Evolutionary conservation across 2,329 filamentous ascomycete species (phyloP).

Genomic region (Bipolaris gigantea): DNA sequence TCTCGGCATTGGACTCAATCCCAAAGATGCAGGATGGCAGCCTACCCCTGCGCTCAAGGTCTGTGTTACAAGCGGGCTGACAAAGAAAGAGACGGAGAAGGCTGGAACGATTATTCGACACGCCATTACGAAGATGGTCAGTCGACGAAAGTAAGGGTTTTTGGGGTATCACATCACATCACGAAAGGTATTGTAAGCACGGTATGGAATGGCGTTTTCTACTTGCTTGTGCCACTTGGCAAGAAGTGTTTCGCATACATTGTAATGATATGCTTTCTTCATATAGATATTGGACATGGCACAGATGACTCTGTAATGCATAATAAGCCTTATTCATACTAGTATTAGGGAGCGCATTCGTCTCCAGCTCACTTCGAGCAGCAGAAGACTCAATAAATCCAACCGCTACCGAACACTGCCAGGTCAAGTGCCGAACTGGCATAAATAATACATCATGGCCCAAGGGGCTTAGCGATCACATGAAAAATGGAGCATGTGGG

Average conservation of each 20-base stretch:
- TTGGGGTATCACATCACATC: background rate
- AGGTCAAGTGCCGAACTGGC: background rate
- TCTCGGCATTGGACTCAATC: constrained; percentile 57
- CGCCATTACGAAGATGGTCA: constrained; percentile 90
- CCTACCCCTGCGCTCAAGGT: constrained; percentile 85
- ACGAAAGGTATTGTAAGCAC: background rate
- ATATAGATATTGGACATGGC: background rate
- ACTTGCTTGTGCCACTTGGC: background rate
- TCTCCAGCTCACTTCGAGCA: background rate
- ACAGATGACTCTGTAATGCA: constrained; percentile 2
- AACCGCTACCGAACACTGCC: background rate
- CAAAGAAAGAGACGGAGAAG: constrained; percentile 95
- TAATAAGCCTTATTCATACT: background rate
- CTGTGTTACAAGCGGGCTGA: constrained; percentile 82
- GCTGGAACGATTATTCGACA: constrained; percentile 85
- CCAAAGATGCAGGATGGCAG: constrained; percentile 68
- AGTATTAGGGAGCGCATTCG: background rate
- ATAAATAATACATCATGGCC: background rate
- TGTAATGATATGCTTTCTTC: constrained; percentile 4
- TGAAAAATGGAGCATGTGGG: background rate
- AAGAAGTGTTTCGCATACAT: background rate
- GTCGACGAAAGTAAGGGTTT: constrained; percentile 49
- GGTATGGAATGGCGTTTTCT: constrained; percentile 4
- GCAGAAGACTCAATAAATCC: background rate
- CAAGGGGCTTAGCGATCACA: background rate